Evolutionary conservation across 257 asterid species (phyloP).

Genomic region (Solanum habrochaites): DNA sequence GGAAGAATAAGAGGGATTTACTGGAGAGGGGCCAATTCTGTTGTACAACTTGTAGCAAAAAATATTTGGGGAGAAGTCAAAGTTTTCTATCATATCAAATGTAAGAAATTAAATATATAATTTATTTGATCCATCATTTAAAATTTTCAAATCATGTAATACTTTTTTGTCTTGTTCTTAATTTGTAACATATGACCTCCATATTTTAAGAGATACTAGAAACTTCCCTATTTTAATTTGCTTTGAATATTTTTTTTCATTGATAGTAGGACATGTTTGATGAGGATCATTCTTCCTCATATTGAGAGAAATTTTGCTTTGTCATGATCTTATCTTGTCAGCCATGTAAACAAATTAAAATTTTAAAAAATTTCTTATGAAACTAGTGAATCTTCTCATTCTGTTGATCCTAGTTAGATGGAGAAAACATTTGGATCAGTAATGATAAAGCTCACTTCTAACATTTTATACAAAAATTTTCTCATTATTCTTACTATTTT

Average conservation of each 20-base stretch:
- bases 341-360: not conserved
- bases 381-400: not conserved
- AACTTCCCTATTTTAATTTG: too few species aligned
- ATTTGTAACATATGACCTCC: not conserved
- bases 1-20: too few species aligned
- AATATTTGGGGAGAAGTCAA: not conserved
- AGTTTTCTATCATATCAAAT: not conserved
- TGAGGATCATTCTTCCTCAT: not conserved
- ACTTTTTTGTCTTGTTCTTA: not conserved
- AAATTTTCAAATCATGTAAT: not conserved
- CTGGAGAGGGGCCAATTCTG: too few species aligned
- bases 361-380: not conserved
- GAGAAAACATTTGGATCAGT: not conserved
- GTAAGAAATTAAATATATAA: not conserved
- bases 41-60: not conserved
- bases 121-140: not conserved
- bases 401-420: not conserved
- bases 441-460: not conserved
- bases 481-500: not conserved
- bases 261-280: not conserved
- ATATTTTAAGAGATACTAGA: not conserved
- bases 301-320: not conserved
- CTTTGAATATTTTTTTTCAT: not conserved
- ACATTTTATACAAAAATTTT: not conserved
- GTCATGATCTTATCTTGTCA: not conserved